A percentile compares a stretch with the other conserved stretches of the same genome.
Conservation (phyloP, 208 protist genomes). For the Leishmania aethiopica region DNA sequence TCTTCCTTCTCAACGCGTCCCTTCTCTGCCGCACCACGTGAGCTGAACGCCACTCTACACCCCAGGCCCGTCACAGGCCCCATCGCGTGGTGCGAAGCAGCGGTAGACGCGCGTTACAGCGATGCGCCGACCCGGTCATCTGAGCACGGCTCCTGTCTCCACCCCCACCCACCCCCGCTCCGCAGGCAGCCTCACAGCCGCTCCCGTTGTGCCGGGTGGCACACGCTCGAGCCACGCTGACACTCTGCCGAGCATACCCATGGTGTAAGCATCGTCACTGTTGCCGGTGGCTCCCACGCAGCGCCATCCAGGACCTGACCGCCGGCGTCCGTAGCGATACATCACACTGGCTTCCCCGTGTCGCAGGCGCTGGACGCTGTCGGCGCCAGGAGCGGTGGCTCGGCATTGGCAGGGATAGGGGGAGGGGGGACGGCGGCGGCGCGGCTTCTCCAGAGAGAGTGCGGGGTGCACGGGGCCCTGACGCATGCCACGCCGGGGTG, state of each 20-base stretch:
- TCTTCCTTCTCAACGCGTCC: neutral
- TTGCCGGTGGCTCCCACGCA: neutral
- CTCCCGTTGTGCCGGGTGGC: too few species aligned
- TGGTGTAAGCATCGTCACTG: too few species aligned
- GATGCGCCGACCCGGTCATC: neutral
- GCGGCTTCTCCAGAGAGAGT: neutral
- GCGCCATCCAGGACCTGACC: neutral
- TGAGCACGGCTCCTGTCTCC: neutral
- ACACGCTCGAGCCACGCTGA: neutral
- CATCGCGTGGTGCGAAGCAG: neutral
- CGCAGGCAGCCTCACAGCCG: too few species aligned
- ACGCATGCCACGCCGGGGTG: neutral
- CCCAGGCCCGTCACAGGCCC: neutral
- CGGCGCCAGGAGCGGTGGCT: too few species aligned
- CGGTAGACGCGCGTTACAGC: neutral
- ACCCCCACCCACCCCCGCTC: too few species aligned
- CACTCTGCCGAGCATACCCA: too few species aligned
- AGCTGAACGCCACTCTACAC: neutral
- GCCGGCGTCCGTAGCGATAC: neutral
- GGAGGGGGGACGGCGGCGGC: too few species aligned
- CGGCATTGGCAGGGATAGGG: too few species aligned
- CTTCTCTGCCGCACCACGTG: neutral
- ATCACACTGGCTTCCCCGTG: neutral
- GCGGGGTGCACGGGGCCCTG: neutral
- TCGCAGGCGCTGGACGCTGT: too few species aligned